Percentiles rank a stretch among this genome's conserved stretches.
phyloP scores from a whole-genome alignment of 2,329 filamentous ascomycete genomes.

The Biscogniauxia sp. region DNA sequence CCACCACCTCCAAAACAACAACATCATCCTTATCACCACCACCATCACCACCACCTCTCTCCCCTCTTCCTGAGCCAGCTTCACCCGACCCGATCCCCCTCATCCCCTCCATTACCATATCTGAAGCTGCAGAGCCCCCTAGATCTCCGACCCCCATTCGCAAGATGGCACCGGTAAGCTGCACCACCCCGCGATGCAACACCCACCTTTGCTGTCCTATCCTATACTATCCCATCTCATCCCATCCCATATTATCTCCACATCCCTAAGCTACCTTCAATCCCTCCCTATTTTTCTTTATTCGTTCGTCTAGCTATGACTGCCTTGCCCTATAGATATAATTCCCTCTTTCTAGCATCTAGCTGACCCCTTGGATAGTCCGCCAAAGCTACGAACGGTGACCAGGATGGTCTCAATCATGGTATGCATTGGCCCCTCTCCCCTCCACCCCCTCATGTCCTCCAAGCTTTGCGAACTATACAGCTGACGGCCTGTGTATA shows the following conservation, averaged over 20 bases:
- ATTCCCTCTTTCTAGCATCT: not conserved
- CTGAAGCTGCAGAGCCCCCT: constrained; percentile 27
- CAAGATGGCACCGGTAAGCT: constrained; percentile 58
- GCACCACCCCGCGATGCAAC: constrained; percentile 17
- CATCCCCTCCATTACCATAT: constrained; percentile 21
- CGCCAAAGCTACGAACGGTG: constrained; percentile 33
- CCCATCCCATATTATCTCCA: not conserved
- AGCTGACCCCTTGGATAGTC: constrained; percentile 24
- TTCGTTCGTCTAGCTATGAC: constrained; percentile 6
- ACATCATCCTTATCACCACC: constrained; percentile 20
- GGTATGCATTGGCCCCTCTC: constrained; percentile 22
- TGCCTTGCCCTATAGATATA: constrained; percentile 3
- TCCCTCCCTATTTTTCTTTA: constrained; percentile 11
- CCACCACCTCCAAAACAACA: constrained; percentile 14
- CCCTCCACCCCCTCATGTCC: not conserved
- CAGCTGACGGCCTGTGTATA: constrained; percentile 28
- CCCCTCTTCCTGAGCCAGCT: constrained; percentile 30
- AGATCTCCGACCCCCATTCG: constrained; percentile 30
- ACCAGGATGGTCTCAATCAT: constrained; percentile 28
- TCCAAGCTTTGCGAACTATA: not conserved
- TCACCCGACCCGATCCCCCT: constrained; percentile 31
- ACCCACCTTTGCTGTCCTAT: no score
- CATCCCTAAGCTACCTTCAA: no score
- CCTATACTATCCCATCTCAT: no score
- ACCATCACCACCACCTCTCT: constrained; percentile 24